Conservation (phyloP, 805 yeast species). For the Kluyveromyces siamensis region DNA sequence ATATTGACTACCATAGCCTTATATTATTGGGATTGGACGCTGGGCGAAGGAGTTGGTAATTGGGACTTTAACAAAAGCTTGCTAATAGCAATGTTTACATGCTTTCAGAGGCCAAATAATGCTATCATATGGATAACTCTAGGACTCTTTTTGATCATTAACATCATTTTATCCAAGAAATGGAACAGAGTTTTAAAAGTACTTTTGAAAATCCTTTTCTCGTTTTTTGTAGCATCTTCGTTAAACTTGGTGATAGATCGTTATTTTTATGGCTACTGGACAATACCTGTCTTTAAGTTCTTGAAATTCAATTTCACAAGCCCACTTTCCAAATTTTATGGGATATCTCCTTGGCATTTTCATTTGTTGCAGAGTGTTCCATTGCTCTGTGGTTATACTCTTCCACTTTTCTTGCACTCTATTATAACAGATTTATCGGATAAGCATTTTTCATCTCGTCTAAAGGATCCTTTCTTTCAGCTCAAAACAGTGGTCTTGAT, state of each 20-base stretch:
- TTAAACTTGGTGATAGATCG: constrained; percentile 44
- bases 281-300: constrained; percentile 62
- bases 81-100: constrained; percentile 47
- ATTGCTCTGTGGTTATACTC: constrained; percentile 51
- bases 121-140: constrained; percentile 63
- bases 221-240: constrained; percentile 21
- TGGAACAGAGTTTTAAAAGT: constrained; percentile 9
- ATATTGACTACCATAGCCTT: constrained; percentile 58
- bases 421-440: constrained; percentile 15
- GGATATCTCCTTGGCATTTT: constrained; percentile 76
- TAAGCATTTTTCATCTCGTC: background rate
- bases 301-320: constrained; percentile 68
- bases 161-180: constrained; percentile 7
- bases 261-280: constrained; percentile 45
- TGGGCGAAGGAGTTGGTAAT: constrained; percentile 11
- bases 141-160: constrained; percentile 33
- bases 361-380: constrained; percentile 81
- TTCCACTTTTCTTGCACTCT: constrained; percentile 54
- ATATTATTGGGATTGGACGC: constrained; percentile 62
- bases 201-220: constrained; percentile 14
- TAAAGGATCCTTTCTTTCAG: constrained; percentile 10
- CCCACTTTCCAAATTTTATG: constrained; percentile 74
- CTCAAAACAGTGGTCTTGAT: constrained; percentile 29
- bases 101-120: constrained; percentile 80
- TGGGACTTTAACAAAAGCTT: constrained; percentile 31